Evolutionary conservation across 495 filamentous ascomycete genomes (phyloP), one percentile per base, ranked within the genome.

Genomic region (Hypoxylon trugodes): DNA sequence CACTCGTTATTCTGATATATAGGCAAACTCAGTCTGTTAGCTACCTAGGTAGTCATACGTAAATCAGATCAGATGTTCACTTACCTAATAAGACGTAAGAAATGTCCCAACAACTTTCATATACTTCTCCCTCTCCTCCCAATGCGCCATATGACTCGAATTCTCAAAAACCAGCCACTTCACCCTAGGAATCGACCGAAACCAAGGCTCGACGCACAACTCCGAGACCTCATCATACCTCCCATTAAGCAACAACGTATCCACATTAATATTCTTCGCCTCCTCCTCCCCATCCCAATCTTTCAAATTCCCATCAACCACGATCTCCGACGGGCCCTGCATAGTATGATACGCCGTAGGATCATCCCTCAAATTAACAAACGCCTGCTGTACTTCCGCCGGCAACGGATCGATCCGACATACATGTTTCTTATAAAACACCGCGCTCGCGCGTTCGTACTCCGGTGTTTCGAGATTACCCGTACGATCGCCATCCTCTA

Each of bases 241-340:
- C 1, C 82, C 82, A 56, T 86, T 86, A 21, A 81, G 66, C 5
- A 85, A 68, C 35, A 86, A 30, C 28, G 66, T 78, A 15, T 74
- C 66, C 6, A 73, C 78, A n/a, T 72, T 51, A 52, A 85, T 81
- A 9, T 81, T 76, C 41, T 76, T 69, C 19, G 77, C 64, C 1
- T 69, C 59, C 13, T 60, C 45, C 43, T 65, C 71, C 6, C 74
- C 70, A 21, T 76, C 70, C 78, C 77, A 84, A 24, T 74, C 61
- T 58, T 79, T 78, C 16, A 84, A 65, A 18, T 67, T 71, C 7
- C 82, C 82, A 6, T 59, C 73, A 25, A 81, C 66, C 8, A 66
- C 56, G 52, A 84, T 79, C 61, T 82, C 80, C 1, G 78, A 81
- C 2, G 81, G 79, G 6, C 82, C 81, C 56, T 81, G 73, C 81